These are phyloP conservation scores for Tuber magnatum DNA, from an alignment of 495 filamentous ascomycete genomes.

Conservation along the genomic window DNA sequence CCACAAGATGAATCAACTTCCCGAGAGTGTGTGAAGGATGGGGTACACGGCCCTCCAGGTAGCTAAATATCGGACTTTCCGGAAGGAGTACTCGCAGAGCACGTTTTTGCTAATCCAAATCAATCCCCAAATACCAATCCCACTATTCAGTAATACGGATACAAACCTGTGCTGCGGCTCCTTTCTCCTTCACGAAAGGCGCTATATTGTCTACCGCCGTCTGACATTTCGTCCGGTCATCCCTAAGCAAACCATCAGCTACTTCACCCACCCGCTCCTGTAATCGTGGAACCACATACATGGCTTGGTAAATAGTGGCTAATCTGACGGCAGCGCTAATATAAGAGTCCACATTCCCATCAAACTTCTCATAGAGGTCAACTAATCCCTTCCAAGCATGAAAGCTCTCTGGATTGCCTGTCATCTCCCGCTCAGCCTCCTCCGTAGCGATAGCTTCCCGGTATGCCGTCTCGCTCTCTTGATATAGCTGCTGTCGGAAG, in stretches of 20 bases:
- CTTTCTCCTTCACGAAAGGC: constrained; percentile 60
- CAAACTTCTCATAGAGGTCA: constrained; percentile 66
- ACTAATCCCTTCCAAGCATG: constrained; percentile 89
- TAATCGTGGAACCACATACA: constrained; percentile 45
- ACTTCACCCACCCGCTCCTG: neutral
- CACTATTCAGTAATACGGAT: neutral
- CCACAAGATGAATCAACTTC: constrained; percentile 74
- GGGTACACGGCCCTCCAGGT: constrained; percentile 76
- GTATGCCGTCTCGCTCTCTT: constrained; percentile 69
- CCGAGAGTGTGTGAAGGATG: constrained; percentile 75
- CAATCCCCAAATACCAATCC: constrained; percentile 37
- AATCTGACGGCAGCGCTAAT: constrained; percentile 62
- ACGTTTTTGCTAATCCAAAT: constrained; percentile 56
- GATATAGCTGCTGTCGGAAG: constrained; percentile 62
- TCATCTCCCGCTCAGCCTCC: constrained; percentile 47
- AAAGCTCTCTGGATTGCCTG: constrained; percentile 43
- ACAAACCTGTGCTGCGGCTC: constrained; percentile 46
- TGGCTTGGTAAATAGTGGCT: constrained; percentile 63
- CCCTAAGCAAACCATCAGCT: constrained; percentile 40
- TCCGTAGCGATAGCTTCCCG: constrained; percentile 58
- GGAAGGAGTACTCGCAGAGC: constrained; percentile 72
- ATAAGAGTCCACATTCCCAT: constrained; percentile 66
- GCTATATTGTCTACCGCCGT: constrained; percentile 74
- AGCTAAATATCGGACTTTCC: constrained; percentile 64
- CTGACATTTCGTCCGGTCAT: constrained; percentile 65